Conservation (phyloP, 768 basidiomycete genomes). For the Dentipellis sp. region DNA sequence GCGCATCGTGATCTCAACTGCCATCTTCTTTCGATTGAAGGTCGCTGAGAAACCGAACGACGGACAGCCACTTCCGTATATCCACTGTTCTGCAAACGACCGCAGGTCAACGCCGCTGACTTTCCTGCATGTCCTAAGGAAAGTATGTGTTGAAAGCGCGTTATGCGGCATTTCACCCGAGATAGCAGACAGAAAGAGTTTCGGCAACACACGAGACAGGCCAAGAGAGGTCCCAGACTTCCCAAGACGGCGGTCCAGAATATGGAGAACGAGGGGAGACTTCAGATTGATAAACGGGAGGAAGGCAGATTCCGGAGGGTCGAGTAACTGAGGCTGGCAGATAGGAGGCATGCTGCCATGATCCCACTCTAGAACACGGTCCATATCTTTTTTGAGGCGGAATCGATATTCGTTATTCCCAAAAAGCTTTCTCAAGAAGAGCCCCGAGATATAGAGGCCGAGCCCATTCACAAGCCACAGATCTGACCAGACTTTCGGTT, state of each 20-base stretch:
- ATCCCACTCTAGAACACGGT: conserved; percentile 82
- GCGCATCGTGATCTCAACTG: conserved; percentile 90
- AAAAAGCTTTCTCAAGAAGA: conserved; percentile 78
- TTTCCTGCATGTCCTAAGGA: conserved; percentile 87
- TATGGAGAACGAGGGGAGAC: conserved; percentile 91
- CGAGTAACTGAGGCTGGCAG: conserved; percentile 78
- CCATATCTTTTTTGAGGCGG: conserved; percentile 92
- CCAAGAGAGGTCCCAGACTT: conserved; percentile 95
- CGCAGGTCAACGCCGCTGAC: conserved; percentile 86
- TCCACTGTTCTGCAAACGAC: conserved; percentile 98
- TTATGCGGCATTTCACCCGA: conserved; percentile 85
- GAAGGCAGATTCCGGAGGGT: conserved; percentile 73
- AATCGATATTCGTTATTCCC: conserved; percentile 98
- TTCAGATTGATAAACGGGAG: conserved; percentile 92
- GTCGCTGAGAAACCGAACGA: conserved; percentile 81
- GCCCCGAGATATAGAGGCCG: conserved; percentile 80
- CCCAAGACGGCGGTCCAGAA: conserved; percentile 85
- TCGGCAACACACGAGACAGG: conserved; percentile 88
- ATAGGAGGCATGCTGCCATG: conserved; percentile 86
- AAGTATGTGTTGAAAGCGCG: conserved; percentile 79
- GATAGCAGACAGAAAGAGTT: conserved; percentile 88
- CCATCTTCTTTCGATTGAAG: conserved; percentile 97
- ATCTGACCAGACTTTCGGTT: conserved; percentile 88
- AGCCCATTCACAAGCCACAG: conserved; percentile 96
- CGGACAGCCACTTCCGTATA: conserved; percentile 95